Conservation (phyloP, 495 filamentous ascomycete genomes). For the Daldinia caldariorum region DNA sequence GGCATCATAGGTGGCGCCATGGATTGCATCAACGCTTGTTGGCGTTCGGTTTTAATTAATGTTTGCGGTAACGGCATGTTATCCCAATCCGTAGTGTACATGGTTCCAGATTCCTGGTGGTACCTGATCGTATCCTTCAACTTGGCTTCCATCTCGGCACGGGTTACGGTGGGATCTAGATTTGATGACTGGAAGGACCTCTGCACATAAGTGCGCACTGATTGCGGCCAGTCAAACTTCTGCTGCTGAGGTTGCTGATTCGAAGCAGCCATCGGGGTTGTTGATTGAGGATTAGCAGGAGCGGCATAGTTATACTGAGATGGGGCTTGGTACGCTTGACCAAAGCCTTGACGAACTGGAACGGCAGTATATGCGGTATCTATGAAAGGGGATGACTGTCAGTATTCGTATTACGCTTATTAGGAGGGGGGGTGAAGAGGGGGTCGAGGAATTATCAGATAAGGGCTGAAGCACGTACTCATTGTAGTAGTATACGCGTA, state of each 20-base stretch:
- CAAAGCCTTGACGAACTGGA: constrained; percentile 57
- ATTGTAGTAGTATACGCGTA: constrained; percentile 46
- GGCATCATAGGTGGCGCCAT: constrained; percentile 18
- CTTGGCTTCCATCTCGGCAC: constrained; percentile 80
- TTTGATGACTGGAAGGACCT: constrained; percentile 81
- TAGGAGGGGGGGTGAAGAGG: too few relatives aligned
- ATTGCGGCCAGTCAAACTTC: constrained; percentile 78
- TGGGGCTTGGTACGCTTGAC: constrained; percentile 51
- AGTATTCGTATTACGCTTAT: constrained; percentile 41
- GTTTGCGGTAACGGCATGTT: constrained; percentile 85
- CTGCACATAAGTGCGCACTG: constrained; percentile 84
- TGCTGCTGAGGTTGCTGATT: constrained; percentile 54
- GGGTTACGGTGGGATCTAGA: constrained; percentile 68
- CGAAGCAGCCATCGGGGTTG: constrained; percentile 36
- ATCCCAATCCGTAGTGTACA: constrained; percentile 83
- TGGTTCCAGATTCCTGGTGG: constrained; percentile 73
- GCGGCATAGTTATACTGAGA: constrained; percentile 44
- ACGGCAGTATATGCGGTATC: constrained; percentile 64
- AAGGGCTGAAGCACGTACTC: constrained; percentile 37
- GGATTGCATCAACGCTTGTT: constrained; percentile 48
- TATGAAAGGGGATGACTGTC: constrained; percentile 22
- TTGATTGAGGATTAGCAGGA: constrained; percentile 47
- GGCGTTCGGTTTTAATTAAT: constrained; percentile 79
- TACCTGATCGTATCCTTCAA: constrained; percentile 85
- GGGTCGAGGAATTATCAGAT: not conserved